These are phyloP conservation scores for Physcomitrellopsis africana DNA, from an alignment of 225 moss, liverwort and hornwort genomes.

Conservation along the genomic window DNA sequence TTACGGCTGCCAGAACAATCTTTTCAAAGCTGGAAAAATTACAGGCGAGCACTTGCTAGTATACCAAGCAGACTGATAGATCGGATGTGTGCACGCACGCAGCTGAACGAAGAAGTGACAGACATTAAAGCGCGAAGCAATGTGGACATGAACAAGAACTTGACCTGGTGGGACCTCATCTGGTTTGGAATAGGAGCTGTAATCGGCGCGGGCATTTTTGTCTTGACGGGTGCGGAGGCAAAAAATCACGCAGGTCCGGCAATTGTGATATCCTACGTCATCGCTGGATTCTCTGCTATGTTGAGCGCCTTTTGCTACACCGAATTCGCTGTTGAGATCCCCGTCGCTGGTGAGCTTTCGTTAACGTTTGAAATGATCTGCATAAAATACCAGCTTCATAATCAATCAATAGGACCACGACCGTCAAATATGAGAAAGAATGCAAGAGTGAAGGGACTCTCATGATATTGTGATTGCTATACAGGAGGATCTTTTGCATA, in stretches of 20 bases:
- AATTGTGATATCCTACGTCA: conserved; percentile 30
- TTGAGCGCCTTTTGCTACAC: conserved; percentile 31
- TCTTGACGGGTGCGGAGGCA: conserved; percentile 36
- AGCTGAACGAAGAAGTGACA: neutral
- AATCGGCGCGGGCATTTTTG: conserved; percentile 58
- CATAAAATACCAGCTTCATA: neutral
- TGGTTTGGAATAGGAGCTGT: conserved; percentile 49
- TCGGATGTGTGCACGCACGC: too few species aligned
- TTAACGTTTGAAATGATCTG: neutral
- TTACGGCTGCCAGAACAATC: conserved; percentile 20
- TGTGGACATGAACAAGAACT: conserved; percentile 40
- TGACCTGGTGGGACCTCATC: conserved; percentile 61
- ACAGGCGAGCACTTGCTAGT: conserved; percentile 18
- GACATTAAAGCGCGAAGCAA: conserved; percentile 36
- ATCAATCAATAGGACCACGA: neutral
- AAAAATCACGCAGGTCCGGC: conserved; percentile 38
- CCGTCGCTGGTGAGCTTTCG: conserved; percentile 21
- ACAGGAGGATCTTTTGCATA: conserved; percentile 57
- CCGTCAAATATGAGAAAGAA: too few species aligned
- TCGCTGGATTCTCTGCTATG: conserved; percentile 34
- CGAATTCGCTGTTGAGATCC: conserved; percentile 35
- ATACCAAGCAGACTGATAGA: too few species aligned
- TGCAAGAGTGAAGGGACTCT: too few species aligned
- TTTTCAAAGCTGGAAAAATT: conserved; percentile 28
- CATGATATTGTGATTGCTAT: too few species aligned